Conservation (phyloP, 139 green algal species). For the Haematococcus sp. region DNA sequence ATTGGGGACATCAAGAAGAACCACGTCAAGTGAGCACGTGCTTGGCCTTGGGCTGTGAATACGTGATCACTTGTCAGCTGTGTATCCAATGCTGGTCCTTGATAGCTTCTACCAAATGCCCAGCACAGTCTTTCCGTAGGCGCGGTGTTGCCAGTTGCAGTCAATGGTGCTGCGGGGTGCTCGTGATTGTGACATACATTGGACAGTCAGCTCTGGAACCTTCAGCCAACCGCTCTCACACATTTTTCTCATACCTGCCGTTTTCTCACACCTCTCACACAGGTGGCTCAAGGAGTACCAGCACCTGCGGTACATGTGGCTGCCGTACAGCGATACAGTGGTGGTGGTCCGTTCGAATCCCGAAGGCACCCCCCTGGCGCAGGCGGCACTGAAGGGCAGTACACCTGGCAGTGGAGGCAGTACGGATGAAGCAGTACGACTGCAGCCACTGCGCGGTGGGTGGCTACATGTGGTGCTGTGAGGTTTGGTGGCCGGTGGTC, state of each 20-base stretch:
- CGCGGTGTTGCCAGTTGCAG: no score
- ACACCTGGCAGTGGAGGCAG: not conserved
- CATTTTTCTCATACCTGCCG: not conserved
- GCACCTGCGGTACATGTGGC: conserved; percentile 95
- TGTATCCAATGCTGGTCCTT: no score
- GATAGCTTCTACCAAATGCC: no score
- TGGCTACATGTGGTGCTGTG: no score
- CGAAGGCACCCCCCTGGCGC: not conserved
- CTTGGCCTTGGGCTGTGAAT: not conserved
- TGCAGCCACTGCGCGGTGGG: not conserved
- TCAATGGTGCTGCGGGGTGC: no score
- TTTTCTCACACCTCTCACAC: not conserved
- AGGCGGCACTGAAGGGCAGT: not conserved
- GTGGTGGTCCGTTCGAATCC: conserved; percentile 73
- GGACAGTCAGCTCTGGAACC: no score
- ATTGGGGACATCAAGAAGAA: conserved; percentile 63
- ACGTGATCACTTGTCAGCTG: not conserved
- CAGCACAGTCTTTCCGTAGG: no score
- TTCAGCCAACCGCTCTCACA: no score
- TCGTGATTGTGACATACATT: no score
- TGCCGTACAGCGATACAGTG: conserved; percentile 90
- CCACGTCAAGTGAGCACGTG: conserved; percentile 49
- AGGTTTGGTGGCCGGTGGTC: no score
- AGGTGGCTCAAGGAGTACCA: conserved; percentile 72
- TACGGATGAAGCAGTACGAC: not conserved